Evolutionary conservation across 495 filamentous ascomycete genomes (phyloP).

Genomic region (Oidiodendron maius): DNA sequence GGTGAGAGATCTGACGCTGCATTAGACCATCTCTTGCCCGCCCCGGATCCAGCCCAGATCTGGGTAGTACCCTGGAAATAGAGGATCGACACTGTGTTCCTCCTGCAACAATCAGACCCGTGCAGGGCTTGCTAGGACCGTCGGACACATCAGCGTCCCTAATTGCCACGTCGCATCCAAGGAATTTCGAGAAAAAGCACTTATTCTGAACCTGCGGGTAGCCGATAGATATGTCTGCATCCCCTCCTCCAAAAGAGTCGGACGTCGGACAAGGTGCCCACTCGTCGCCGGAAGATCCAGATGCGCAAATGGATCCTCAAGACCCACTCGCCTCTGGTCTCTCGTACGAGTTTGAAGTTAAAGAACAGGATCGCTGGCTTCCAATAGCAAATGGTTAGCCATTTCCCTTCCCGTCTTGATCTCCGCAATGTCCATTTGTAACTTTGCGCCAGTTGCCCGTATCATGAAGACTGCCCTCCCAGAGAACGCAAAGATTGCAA

Average conservation of each 20-base stretch:
- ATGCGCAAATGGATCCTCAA: slow-evolving; percentile 50
- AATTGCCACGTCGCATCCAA: slow-evolving; percentile 18
- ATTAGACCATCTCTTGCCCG: slow-evolving; percentile 9
- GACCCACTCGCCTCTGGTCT: slow-evolving; percentile 52
- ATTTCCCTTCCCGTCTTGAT: slow-evolving; percentile 32
- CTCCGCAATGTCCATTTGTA: slow-evolving; percentile 45
- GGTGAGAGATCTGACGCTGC: slow-evolving; percentile 8
- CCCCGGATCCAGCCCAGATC: slow-evolving; percentile 7
- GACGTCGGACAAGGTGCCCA: slow-evolving; percentile 89
- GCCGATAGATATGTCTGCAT: slow-evolving; percentile 89
- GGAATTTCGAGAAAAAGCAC: slow-evolving; percentile 50
- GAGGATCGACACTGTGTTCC: slow-evolving; percentile 17
- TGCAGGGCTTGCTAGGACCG: slow-evolving; percentile 7
- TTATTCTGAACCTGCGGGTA: slow-evolving; percentile 54
- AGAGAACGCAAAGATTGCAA: slow-evolving; percentile 98
- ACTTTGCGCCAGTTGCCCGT: slow-evolving; percentile 89
- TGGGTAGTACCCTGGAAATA: slow-evolving; percentile 9
- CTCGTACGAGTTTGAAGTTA: slow-evolving; percentile 95
- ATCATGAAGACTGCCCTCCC: slow-evolving; percentile 98
- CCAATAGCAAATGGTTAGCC: slow-evolving; percentile 99
- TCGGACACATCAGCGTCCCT: slow-evolving; percentile 6
- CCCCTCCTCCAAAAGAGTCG: slow-evolving; percentile 79
- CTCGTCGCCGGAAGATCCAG: slow-evolving; percentile 86
- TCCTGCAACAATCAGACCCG: slow-evolving; percentile 1
- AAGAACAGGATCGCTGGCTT: slow-evolving; percentile 99